Percentiles rank a stretch among this genome's conserved stretches.
Conservation (phyloP, 1,284 basidiomycete genomes). For the Austroboletus novae-zelandiae region DNA sequence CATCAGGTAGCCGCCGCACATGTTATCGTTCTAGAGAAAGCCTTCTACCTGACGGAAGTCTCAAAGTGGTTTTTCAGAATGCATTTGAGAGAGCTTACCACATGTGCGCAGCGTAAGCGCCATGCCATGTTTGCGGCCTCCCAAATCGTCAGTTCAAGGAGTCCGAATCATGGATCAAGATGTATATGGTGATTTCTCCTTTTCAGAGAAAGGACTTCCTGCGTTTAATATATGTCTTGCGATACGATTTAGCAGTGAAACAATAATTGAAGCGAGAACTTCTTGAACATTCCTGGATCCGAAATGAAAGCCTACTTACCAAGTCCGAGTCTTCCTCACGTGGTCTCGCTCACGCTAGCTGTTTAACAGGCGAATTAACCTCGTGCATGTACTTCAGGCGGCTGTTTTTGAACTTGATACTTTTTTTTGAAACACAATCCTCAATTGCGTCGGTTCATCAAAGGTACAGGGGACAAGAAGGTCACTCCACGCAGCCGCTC, state of each 20-base stretch:
- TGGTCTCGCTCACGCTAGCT: background rate
- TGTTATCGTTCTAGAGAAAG: background rate
- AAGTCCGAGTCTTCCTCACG: background rate
- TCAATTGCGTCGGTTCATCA: background rate
- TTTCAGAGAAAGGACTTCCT: no score
- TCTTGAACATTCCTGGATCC: no score
- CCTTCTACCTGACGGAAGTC: background rate
- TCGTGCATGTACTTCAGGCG: background rate
- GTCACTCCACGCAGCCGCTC: conserved; percentile 2
- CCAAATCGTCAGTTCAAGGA: no score
- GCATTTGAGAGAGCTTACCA: background rate
- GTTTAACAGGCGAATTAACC: background rate
- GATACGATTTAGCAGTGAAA: no score
- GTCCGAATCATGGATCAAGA: no score
- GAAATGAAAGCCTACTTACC: no score
- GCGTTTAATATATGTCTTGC: no score
- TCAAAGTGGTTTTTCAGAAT: background rate
- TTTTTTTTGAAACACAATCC: no score
- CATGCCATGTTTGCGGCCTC: no score
- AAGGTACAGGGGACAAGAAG: background rate
- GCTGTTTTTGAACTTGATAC: background rate
- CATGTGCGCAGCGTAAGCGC: background rate
- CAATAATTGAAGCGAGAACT: no score
- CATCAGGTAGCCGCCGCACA: background rate
- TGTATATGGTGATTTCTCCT: no score